phyloP scores from a whole-genome alignment of 164 flowering plant genomes.

The Vitis cinerea region DNA sequence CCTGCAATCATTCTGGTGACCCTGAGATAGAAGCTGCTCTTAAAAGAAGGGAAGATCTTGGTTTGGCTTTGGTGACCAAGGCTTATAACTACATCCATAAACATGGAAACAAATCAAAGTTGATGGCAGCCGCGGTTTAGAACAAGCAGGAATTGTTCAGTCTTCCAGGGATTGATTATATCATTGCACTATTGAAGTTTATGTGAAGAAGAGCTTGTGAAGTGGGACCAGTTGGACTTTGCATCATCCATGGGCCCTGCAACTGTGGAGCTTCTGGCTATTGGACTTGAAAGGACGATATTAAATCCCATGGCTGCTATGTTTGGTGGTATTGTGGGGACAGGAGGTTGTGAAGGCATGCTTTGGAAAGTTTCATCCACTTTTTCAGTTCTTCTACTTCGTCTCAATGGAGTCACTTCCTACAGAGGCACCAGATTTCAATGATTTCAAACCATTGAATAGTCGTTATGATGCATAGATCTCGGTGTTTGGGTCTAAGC shows the following conservation, averaged over 20 bases:
- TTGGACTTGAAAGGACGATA: slow-evolving; percentile 86
- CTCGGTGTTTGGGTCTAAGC: slow-evolving; percentile 78
- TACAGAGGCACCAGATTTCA: slow-evolving; percentile 50
- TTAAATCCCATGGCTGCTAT: slow-evolving; percentile 95
- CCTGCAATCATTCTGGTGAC: slow-evolving; percentile 92
- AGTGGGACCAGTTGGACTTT: slow-evolving; percentile 84
- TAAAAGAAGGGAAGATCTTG: slow-evolving; percentile 92
- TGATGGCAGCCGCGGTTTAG: slow-evolving; percentile 97
- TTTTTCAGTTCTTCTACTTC: slow-evolving; percentile 81
- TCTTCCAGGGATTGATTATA: slow-evolving; percentile 96
- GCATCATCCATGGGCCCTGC: slow-evolving; percentile 93
- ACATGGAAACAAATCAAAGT: slow-evolving; percentile 83
- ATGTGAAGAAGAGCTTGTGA: slow-evolving; percentile 72
- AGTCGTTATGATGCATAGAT: slow-evolving; percentile 89
- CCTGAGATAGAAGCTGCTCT: slow-evolving; percentile 85
- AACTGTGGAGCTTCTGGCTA: slow-evolving; percentile 74
- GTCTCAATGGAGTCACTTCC: slow-evolving; percentile 86
- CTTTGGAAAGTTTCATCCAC: slow-evolving; percentile 93
- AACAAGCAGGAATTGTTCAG: slow-evolving; percentile 95
- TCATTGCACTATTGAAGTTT: slow-evolving; percentile 90
- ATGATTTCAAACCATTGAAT: slow-evolving; percentile 59
- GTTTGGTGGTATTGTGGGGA: slow-evolving; percentile 90
- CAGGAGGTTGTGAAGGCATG: slow-evolving; percentile 94
- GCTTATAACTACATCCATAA: slow-evolving; percentile 96
- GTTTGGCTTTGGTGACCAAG: slow-evolving; percentile 87